A percentile compares a stretch with the other conserved stretches of the same genome.
Evolutionary conservation across 257 asterid genomes (phyloP).

Genomic region (Salvia rosmarinus): DNA sequence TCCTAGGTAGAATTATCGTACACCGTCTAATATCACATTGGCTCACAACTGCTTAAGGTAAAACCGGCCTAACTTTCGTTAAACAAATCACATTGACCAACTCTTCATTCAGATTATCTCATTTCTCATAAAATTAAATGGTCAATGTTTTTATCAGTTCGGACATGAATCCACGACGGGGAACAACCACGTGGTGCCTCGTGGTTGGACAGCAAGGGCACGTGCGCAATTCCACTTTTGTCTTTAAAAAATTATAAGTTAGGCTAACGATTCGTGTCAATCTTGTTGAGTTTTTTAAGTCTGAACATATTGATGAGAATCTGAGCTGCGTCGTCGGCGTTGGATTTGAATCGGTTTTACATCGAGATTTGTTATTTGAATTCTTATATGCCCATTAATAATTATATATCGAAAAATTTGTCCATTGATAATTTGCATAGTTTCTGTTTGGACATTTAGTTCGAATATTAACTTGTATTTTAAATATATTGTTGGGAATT

Average conservation of each 20-base stretch:
- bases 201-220: conserved; percentile 16
- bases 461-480: no score
- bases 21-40: conserved; percentile 33
- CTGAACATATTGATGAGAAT: background rate
- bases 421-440: no score
- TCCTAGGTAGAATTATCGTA: background rate
- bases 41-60: conserved; percentile 29
- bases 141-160: conserved; percentile 44
- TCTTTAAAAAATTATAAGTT: background rate
- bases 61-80: conserved; percentile 44
- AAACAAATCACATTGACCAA: conserved; percentile 29
- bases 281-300: conserved; percentile 30
- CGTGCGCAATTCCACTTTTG: conserved; percentile 7
- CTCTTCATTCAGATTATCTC: conserved; percentile 4
- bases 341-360: no score
- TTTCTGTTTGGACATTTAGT: no score
- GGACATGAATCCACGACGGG: conserved; percentile 52
- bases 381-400: no score
- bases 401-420: no score
- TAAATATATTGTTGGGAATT: no score
- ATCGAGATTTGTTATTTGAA: no score
- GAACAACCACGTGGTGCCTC: conserved; percentile 44
- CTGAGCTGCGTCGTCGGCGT: no score
- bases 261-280: conserved; percentile 9
- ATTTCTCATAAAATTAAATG: conserved; percentile 21